A percentile compares a stretch with the other conserved stretches of the same genome.
Conservation (phyloP, 2,329 filamentous ascomycete genomes). For the Scortechinia acanthostroma region DNA sequence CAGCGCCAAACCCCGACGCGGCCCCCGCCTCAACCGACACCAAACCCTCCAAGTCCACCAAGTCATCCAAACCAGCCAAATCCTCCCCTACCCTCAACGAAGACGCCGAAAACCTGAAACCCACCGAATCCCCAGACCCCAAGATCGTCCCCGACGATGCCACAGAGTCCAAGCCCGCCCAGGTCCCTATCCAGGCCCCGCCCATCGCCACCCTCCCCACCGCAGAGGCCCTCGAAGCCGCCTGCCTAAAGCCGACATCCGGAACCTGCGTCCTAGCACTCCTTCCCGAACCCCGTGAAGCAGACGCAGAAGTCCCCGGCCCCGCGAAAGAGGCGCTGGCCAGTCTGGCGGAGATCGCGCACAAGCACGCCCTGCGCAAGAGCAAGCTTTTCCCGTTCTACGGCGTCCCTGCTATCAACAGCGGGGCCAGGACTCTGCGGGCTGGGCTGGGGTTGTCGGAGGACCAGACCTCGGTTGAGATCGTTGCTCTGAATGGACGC, state of each 20-base stretch:
- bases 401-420: constrained; percentile 58
- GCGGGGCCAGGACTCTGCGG: constrained; percentile 43
- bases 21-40: constrained; percentile 36
- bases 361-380: constrained; percentile 64
- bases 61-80: constrained; percentile 17
- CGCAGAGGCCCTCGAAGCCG: constrained; percentile 53
- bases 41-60: constrained; percentile 28
- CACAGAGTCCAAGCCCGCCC: constrained; percentile 24
- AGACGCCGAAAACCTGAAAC: constrained; percentile 13
- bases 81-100: background rate
- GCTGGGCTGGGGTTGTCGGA: constrained; percentile 39
- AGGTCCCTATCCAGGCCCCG: constrained; percentile 36
- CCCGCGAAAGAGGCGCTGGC: constrained; percentile 42
- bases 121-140: constrained; percentile 17
- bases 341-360: constrained; percentile 65
- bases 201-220: constrained; percentile 61
- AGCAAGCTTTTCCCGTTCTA: constrained; percentile 78
- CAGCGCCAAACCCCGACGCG: constrained; percentile 72
- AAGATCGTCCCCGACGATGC: constrained; percentile 37
- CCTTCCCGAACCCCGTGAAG: constrained; percentile 42
- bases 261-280: constrained; percentile 78
- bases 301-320: constrained; percentile 25
- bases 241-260: constrained; percentile 71
- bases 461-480: constrained; percentile 53
- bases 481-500: constrained; percentile 79